Evolutionary conservation across 2,329 filamentous ascomycete genomes (phyloP), one percentile per base, ranked within the genome.

Genomic region (Thielaviopsis populi): DNA sequence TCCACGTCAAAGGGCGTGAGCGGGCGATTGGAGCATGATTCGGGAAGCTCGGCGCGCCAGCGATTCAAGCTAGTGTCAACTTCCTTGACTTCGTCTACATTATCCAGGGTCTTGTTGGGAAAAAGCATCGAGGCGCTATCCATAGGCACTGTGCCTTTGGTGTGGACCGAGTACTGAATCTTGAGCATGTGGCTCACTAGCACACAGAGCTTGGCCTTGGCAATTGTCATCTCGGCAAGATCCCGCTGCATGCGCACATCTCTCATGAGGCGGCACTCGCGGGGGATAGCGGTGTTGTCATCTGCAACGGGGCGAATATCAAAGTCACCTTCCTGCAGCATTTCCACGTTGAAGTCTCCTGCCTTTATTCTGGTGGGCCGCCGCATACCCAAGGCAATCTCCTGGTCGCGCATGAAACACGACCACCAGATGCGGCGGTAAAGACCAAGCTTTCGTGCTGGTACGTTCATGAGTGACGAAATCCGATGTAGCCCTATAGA

Each of bases 371-470:
- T 82, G 46, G 91, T 96, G 3, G 91, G 91, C 63, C 92, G 84
- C 64, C 92, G 84, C 91, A 96, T 96, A 64, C 92, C 92, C 13
- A 97, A 78, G 1, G 92, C 92, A 67, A 96, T 91, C 50, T 96
- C 80, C 59, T 91, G 87, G 74, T 97, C 92, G 63, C 91, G 86
- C 84, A 96, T 96, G 71, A 95, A 96, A 68, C 89, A 95, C 40
- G 89, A 95, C 92, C 92, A 97, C 92, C 92, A 97, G 69, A 96
- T 94, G 62, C 91, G 82, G 76, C 95, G 96, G 88, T 91, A 95
- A 61, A 96, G 77, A 70, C 85, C 89, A 71, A 91, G 88, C 70
- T 88, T 87, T 62, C 83, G 80, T 2, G 77, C 74, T 46, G 87
- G 81, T 82, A 96, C 89, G 69, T 83, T 85, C 8, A 88, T 90